phyloP scores from a whole-genome alignment of 192 early-diverging fungal species.

The Mortierella antarctica region DNA sequence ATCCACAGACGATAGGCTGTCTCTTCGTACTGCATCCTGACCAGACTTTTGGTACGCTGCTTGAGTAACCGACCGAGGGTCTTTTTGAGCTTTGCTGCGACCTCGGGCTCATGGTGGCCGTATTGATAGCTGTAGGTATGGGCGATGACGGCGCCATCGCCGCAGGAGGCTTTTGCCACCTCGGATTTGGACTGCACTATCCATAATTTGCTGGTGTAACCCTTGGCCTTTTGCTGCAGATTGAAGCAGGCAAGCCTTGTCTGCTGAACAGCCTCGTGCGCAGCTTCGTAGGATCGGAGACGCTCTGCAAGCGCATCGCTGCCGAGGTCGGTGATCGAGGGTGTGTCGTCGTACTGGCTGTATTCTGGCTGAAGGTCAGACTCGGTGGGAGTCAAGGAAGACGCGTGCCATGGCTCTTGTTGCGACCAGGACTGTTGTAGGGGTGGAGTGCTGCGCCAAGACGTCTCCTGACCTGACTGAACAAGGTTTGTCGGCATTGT shows the following conservation, averaged over 20 bases:
- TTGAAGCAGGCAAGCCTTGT: constrained; percentile 26
- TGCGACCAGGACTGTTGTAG: too few relatives aligned
- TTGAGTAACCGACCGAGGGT: constrained; percentile 25
- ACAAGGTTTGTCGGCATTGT: background rate
- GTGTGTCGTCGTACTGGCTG: background rate
- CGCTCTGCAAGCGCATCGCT: constrained; percentile 6
- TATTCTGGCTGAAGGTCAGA: too few relatives aligned
- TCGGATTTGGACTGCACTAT: constrained; percentile 42
- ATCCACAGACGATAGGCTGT: constrained; percentile 35
- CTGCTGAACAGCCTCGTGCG: constrained; percentile 41
- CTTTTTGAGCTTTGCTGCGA: constrained; percentile 43
- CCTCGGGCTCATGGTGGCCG: constrained; percentile 36
- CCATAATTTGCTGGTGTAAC: constrained; percentile 51
- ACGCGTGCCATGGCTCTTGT: too few relatives aligned
- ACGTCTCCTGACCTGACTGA: background rate
- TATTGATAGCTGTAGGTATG: constrained; percentile 42
- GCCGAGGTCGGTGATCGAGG: background rate
- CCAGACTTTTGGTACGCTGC: constrained; percentile 28
- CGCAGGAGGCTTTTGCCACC: constrained; percentile 34
- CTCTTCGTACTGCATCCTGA: constrained; percentile 41
- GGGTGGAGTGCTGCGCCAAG: too few relatives aligned
- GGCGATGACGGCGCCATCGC: constrained; percentile 33
- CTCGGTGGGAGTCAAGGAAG: too few relatives aligned
- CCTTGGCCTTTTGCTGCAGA: constrained; percentile 48
- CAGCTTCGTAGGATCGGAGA: constrained; percentile 26